Percentiles rank a stretch among this genome's conserved stretches.
phyloP scores from a whole-genome alignment of 495 filamentous ascomycete species.

The Hypoxylon crocopeplum region DNA sequence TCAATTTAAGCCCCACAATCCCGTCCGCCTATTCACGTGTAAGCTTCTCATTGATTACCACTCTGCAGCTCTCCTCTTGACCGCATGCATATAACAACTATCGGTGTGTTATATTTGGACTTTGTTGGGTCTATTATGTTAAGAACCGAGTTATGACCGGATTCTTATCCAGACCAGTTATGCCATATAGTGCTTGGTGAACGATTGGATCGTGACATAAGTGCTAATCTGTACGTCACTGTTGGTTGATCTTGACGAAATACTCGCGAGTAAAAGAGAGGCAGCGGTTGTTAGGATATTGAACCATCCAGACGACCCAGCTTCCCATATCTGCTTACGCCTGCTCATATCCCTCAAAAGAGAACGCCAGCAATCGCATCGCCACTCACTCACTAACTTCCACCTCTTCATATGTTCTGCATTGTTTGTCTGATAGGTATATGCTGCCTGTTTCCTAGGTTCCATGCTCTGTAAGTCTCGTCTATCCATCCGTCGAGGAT shows the following conservation, averaged over 20 bases:
- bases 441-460: slow-evolving; percentile 14
- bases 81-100: slow-evolving; percentile 25
- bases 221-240: slow-evolving; percentile 3
- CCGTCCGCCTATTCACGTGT: slow-evolving; percentile 23
- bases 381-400: slow-evolving; percentile 3
- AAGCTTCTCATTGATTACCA: slow-evolving; percentile 33
- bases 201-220: slow-evolving; percentile 13
- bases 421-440: slow-evolving; percentile 4
- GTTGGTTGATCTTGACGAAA: background rate
- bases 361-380: background rate
- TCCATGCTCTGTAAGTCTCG: slow-evolving; percentile 3
- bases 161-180: slow-evolving; percentile 10
- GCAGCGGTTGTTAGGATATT: no score
- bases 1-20: slow-evolving; percentile 22
- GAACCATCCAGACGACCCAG: slow-evolving; percentile 2
- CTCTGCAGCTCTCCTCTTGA: slow-evolving; percentile 14
- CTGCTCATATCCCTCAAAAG: slow-evolving; percentile 5
- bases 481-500: slow-evolving; percentile 13
- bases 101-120: slow-evolving; percentile 21
- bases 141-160: no score
- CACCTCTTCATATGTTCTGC: slow-evolving; percentile 6
- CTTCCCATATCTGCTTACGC: background rate
- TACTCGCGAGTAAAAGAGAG: no score
- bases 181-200: slow-evolving; percentile 5
- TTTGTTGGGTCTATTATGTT: background rate